Evolutionary conservation across 2,329 filamentous ascomycete species (phyloP), one percentile per base, ranked within the genome.

Genomic region (Pseudogymnoascus verrucosus): DNA sequence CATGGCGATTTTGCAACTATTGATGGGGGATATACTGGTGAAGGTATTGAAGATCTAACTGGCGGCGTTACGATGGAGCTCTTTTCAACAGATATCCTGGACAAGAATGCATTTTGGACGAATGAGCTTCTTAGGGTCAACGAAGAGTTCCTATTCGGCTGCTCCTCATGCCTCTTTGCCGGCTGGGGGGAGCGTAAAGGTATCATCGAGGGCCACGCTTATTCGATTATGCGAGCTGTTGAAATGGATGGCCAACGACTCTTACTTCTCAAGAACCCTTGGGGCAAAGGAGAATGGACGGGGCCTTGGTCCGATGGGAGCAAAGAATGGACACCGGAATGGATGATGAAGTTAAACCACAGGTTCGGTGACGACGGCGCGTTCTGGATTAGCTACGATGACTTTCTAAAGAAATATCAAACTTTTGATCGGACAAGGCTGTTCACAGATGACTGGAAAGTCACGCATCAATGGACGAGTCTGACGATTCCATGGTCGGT

Each of bases 21-120:
- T 36, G 83, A 89, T 42, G 89, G 89, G 5, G 90, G 90, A 0
- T 91, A 87, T 71, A 69, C 68, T n/a, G 71, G 83, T 4, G 83
- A 85, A 69, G 83, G 78, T 2, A 69, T 85, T 1, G 83, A 82
- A 68, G 82, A 89, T 73, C 76, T 88, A 10, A 85, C 82, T 12
- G 88, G 88, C 1, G 88, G 88, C 26, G 86, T 91, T 11, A 89
- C 87, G 0, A 87, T 85, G 0, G 85, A 89, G 70, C 75, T 91
- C 10, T 82, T 88, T 51, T 84, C 85, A 1, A 84, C 84, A 0
- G 88, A 91, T 69, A 89, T 92, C 37, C 80, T 91, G 3, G 87
- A 95, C 71, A 88, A 89, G 64, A 87, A 96, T 61, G 82, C 85
- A 21, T 96, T 96, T 72, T 96, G 91, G 92, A 84, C 82, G 1